Percentiles rank a stretch among this genome's conserved stretches.
phyloP scores from a whole-genome alignment of 2,329 filamentous ascomycete species.

The Stagonosporopsis chrysanthemi region DNA sequence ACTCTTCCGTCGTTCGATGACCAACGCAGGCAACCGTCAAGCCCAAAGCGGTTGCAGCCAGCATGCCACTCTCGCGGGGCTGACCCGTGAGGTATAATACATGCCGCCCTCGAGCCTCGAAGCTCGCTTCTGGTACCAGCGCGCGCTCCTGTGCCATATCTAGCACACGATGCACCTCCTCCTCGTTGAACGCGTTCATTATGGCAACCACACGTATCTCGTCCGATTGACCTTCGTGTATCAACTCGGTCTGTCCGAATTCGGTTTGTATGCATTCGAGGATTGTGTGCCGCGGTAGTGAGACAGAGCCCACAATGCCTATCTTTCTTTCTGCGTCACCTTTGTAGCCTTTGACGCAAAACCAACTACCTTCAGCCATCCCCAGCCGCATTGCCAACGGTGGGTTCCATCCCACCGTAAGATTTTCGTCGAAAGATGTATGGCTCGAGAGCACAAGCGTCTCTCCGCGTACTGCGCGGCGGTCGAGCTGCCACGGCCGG shows the following conservation, averaged over 20 bases:
- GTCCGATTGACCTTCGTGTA: slow-evolving; percentile 31
- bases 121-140: slow-evolving; percentile 30
- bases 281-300: slow-evolving; percentile 21
- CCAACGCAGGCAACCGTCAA: slow-evolving; percentile 51
- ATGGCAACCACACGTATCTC: slow-evolving; percentile 45
- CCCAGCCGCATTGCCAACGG: slow-evolving; percentile 43
- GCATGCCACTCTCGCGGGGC: slow-evolving; percentile 42
- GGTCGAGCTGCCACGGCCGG: slow-evolving; percentile 42
- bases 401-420: slow-evolving; percentile 51
- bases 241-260: slow-evolving; percentile 38
- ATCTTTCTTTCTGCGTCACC: slow-evolving; percentile 48
- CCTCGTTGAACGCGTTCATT: slow-evolving; percentile 52
- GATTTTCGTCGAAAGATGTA: slow-evolving; percentile 48
- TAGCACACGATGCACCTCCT: slow-evolving; percentile 47
- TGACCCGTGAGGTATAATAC: slow-evolving; percentile 52
- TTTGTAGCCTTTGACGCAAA: slow-evolving; percentile 51
- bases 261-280: slow-evolving; percentile 32
- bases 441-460: slow-evolving; percentile 48
- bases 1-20: slow-evolving; percentile 50
- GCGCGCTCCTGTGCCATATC: slow-evolving; percentile 33
- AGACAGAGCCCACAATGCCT: slow-evolving; percentile 44
- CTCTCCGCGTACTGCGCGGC: slow-evolving; percentile 35
- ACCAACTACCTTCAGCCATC: slow-evolving; percentile 34
- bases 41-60: slow-evolving; percentile 40
- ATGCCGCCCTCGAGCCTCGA: slow-evolving; percentile 31